These are phyloP conservation scores for Pythium rhizo-oryzae DNA, from an alignment of 352 stramenopile genomes.

Conservation along the genomic window DNA sequence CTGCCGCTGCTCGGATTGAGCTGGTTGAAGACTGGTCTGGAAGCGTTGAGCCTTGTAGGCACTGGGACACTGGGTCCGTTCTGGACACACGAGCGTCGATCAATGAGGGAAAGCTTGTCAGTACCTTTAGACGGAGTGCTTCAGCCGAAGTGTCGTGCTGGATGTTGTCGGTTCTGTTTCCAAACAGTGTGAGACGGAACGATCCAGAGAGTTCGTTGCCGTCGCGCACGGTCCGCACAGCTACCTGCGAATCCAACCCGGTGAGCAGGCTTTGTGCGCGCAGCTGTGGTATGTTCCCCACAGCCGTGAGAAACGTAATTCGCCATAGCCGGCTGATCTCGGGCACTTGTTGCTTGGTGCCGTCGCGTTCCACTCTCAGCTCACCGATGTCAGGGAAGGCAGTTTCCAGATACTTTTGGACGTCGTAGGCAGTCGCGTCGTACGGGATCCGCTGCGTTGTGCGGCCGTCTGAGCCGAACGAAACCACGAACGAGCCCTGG, in stretches of 20 bases:
- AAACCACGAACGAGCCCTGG: constrained; percentile 74
- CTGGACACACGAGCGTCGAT: constrained; percentile 72
- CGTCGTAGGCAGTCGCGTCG: constrained; percentile 68
- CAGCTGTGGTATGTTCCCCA: constrained; percentile 85
- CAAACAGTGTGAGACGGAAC: constrained; percentile 85
- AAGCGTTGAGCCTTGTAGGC: constrained; percentile 62
- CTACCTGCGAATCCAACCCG: constrained; percentile 69
- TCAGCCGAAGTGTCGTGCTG: constrained; percentile 66
- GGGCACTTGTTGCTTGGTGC: constrained; percentile 51
- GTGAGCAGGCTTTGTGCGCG: constrained; percentile 69
- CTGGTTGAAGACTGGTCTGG: constrained; percentile 47
- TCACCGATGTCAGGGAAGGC: constrained; percentile 52
- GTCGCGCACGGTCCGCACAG: constrained; percentile 70
- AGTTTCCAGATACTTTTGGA: constrained; percentile 57
- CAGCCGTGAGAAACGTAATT: constrained; percentile 88
- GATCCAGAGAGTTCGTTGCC: constrained; percentile 90
- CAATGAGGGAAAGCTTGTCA: constrained; percentile 54
- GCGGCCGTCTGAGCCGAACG: constrained; percentile 22
- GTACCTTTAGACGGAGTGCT: constrained; percentile 50
- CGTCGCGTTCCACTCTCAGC: constrained; percentile 55
- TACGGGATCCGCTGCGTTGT: constrained; percentile 59
- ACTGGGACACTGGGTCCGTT: constrained; percentile 58
- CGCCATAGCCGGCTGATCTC: constrained; percentile 85
- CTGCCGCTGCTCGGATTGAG: constrained; percentile 34
- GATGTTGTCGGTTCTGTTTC: constrained; percentile 55